Evolutionary conservation across 108 stramenopile species (phyloP), one percentile per base, ranked within the genome.

Genomic region (Craspedostauros australis): DNA sequence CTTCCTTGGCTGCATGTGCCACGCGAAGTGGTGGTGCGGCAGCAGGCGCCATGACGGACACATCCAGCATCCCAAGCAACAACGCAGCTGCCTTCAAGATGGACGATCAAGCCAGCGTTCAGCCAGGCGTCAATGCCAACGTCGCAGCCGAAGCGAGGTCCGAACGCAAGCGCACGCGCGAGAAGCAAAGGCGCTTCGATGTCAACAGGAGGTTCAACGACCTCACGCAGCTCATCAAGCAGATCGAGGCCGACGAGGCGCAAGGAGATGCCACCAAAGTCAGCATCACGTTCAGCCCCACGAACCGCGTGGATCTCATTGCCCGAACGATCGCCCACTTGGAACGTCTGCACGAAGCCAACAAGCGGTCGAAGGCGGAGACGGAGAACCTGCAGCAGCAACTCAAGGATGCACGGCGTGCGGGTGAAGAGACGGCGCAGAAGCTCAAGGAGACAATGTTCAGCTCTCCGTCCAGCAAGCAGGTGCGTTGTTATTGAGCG

Each of bases 291-390:
- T 66, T 70, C 52, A 55, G 48, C 23, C 70, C 87, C 0, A 68
- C 79, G 44, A 91, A 91, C 54, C 86, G 90, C 4, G 86, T 80
- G 0, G 90, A 87, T 66, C 65, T 91, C 39, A 88, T 91, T 59
- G 79, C 79, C 7, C 63, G 84, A 7, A 88, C 86, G 18, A 83
- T 80, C 40, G 50, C 46, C 0, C 71, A 76, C 18, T 27, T 82
- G 61, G 72, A 76, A 25, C 51, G 76, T 14, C 20, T 77, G 9
- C 55, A 67, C 22, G 33, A 50, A 26, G 46, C 39, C 20, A 74
- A 69, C 56, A 65, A 62, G 49, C 22, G 56, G 31, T 41, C 72
- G 52, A 54, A 59, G 39, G 45, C 50, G 27, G 75, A 86, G 24
- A 62, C 69, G 40, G 64, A 74, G n/a, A 64, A 71, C 12, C 53